Percentiles rank a stretch among this genome's conserved stretches.
Conservation (phyloP, 139 green algal genomes). For the Volvox reticuliferus region DNA sequence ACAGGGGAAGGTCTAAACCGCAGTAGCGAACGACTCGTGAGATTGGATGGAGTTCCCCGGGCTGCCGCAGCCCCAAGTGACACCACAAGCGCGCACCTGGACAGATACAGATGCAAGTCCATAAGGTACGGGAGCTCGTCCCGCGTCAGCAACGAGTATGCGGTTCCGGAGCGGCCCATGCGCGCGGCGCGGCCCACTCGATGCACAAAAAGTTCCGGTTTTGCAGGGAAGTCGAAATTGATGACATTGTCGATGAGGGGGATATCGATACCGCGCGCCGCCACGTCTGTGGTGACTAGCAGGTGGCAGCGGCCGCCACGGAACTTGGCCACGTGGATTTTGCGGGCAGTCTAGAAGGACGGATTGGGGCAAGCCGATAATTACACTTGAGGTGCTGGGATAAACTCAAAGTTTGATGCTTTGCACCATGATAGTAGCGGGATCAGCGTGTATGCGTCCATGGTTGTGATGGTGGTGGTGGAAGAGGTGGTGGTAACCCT, state of each 20-base stretch:
- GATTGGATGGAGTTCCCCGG: no score
- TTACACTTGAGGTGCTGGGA: no score
- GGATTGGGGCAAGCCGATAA: no score
- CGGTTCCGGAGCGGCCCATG: constrained; percentile 59
- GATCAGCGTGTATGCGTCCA: no score
- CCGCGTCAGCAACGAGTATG: constrained; percentile 86
- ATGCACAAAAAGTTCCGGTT: constrained; percentile 97
- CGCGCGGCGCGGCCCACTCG: constrained; percentile 88
- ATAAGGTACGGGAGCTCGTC: constrained; percentile 93
- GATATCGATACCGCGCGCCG: constrained; percentile 98
- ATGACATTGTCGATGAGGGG: constrained; percentile 99
- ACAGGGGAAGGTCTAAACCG: no score
- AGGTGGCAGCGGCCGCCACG: constrained; percentile 67
- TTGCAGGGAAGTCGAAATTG: constrained; percentile 96
- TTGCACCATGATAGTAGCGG: no score
- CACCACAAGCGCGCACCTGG: constrained; percentile 45
- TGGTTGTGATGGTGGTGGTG: no score
- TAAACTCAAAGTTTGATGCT: no score
- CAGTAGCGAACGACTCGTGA: no score
- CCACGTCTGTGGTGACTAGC: constrained; percentile 97
- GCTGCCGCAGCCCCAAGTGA: no score
- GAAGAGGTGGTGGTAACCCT: no score
- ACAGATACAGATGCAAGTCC: constrained; percentile 98
- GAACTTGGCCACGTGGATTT: constrained; percentile 97
- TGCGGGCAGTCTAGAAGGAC: constrained; percentile 85